phyloP scores from a whole-genome alignment of 192 early-diverging fungal genomes.

The Coemansia sp. region DNA sequence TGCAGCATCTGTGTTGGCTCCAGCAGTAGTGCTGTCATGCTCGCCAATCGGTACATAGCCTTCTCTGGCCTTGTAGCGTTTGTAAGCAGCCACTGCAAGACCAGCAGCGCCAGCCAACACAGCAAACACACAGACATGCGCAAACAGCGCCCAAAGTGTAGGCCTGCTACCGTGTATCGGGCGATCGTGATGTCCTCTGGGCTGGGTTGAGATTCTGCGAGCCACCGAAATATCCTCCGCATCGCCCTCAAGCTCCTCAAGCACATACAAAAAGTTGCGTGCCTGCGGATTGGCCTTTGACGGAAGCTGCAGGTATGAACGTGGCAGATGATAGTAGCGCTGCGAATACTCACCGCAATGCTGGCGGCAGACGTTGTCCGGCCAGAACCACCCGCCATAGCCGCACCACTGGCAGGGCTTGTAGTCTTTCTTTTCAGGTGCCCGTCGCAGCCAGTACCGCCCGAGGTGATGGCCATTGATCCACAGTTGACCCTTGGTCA shows the following conservation, averaged over 20 bases:
- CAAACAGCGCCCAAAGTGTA: background rate
- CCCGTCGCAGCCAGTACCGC: constrained; percentile 42
- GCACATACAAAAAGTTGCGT: constrained; percentile 16
- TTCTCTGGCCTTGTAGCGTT: constrained; percentile 10
- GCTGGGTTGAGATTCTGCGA: constrained; percentile 13
- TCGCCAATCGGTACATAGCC: constrained; percentile 13
- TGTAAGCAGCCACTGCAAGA: constrained; percentile 5
- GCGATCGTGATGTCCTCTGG: background rate
- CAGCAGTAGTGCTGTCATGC: background rate
- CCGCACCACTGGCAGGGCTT: constrained; percentile 29
- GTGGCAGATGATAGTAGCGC: constrained; percentile 45
- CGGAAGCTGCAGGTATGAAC: constrained; percentile 26
- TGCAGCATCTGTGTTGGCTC: no score
- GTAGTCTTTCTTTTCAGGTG: constrained; percentile 13
- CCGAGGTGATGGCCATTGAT: constrained; percentile 47
- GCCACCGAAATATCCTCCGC: constrained; percentile 29
- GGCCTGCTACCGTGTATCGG: background rate
- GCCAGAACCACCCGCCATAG: constrained; percentile 36
- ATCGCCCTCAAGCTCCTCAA: constrained; percentile 38
- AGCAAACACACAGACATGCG: background rate
- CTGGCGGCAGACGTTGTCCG: constrained; percentile 30
- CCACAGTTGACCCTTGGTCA: constrained; percentile 51
- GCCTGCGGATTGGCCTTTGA: background rate
- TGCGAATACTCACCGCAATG: constrained; percentile 41
- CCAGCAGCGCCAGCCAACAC: background rate